Conservation (phyloP, 495 filamentous ascomycete genomes). For the Penicillium paxilli region DNA sequence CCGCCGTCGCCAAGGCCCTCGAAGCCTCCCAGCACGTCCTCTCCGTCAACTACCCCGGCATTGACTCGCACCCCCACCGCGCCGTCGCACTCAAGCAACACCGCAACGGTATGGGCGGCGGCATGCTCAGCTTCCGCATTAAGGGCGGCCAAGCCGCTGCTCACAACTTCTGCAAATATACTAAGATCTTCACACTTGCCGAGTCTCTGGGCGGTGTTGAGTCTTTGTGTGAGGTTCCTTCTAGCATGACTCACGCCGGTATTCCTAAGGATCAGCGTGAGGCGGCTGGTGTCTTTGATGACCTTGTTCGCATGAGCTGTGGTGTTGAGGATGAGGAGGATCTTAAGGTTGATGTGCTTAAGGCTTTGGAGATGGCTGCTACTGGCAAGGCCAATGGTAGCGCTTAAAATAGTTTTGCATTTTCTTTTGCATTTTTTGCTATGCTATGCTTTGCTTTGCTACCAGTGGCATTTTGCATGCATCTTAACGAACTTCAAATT, state of each 20-base stretch:
- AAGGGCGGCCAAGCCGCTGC: slow-evolving; percentile 84
- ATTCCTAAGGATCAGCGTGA: slow-evolving; percentile 90
- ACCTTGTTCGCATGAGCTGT: slow-evolving; percentile 91
- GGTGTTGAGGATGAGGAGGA: slow-evolving; percentile 92
- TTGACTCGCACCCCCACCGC: slow-evolving; percentile 82
- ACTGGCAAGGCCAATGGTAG: slow-evolving; percentile 28
- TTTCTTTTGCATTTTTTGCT: background rate
- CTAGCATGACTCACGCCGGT: slow-evolving; percentile 94
- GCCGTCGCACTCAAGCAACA: slow-evolving; percentile 86
- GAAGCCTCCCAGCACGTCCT: slow-evolving; percentile 80
- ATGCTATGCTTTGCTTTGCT: background rate
- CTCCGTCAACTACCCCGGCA: slow-evolving; percentile 91
- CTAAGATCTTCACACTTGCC: slow-evolving; percentile 87
- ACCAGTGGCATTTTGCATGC: background rate
- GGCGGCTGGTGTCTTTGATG: slow-evolving; percentile 91
- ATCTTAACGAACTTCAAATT: slow-evolving; percentile 20
- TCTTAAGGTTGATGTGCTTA: slow-evolving; percentile 76
- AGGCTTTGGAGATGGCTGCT: slow-evolving; percentile 78
- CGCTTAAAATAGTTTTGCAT: slow-evolving; percentile 11
- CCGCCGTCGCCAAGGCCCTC: slow-evolving; percentile 71
- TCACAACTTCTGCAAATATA: slow-evolving; percentile 87
- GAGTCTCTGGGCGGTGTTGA: slow-evolving; percentile 94
- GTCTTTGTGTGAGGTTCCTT: slow-evolving; percentile 85
- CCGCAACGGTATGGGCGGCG: slow-evolving; percentile 90
- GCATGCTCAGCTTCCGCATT: slow-evolving; percentile 97